These are phyloP conservation scores for Cyclostephanos tholiformis DNA, from an alignment of 108 stramenopile species.

Conservation along the genomic window DNA sequence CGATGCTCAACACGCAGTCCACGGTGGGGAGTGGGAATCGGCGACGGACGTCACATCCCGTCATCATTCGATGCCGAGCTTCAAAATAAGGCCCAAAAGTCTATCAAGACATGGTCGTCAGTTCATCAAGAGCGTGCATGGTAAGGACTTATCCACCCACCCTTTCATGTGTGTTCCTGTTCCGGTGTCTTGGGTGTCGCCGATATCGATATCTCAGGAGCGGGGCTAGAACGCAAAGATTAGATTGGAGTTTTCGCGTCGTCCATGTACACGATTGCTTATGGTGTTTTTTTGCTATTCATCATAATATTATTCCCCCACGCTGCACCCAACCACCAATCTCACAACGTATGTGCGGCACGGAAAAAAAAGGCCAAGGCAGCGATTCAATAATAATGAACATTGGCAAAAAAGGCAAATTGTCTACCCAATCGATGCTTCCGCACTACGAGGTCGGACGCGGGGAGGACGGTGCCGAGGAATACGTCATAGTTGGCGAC, in stretches of 20 bases:
- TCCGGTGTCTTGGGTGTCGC: neutral
- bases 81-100: constrained; percentile 49
- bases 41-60: constrained; percentile 38
- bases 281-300: no score
- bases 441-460: constrained; percentile 49
- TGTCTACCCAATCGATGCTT: constrained; percentile 39
- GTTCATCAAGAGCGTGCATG: constrained; percentile 47
- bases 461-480: constrained; percentile 23
- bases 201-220: neutral
- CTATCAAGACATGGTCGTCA: constrained; percentile 46
- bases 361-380: constrained; percentile 5
- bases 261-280: no score
- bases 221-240: no score
- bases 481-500: constrained; percentile 38
- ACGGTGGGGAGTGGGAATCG: constrained; percentile 54
- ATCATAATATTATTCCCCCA: no score
- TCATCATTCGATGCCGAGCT: constrained; percentile 31
- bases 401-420: constrained; percentile 46
- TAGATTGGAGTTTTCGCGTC: no score
- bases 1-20: constrained; percentile 24
- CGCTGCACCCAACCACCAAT: no score
- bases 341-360: neutral
- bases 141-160: neutral
- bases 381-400: constrained; percentile 36
- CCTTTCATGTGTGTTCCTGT: neutral